These are phyloP conservation scores for Globisporangium barbulae DNA, from an alignment of 352 stramenopile genomes.

Conservation along the genomic window DNA sequence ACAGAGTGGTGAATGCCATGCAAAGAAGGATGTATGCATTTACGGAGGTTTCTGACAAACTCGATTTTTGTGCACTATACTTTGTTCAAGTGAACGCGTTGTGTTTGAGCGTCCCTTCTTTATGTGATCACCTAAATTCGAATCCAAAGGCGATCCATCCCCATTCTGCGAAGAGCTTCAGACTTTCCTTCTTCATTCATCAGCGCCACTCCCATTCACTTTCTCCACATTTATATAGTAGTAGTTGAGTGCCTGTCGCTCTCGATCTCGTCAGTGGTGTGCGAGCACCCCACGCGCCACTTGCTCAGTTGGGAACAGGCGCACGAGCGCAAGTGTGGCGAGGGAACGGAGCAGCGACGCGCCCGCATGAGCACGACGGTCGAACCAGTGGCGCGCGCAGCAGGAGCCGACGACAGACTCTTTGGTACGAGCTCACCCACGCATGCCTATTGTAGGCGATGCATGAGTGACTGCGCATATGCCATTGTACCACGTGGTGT, in stretches of 20 bases:
- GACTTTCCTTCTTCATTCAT: slow-evolving; percentile 1
- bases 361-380: slow-evolving; percentile 12
- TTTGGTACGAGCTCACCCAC: not conserved
- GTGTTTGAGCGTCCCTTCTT: not conserved
- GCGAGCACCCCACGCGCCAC: too few species aligned
- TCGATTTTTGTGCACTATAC: not conserved
- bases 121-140: slow-evolving; percentile 7
- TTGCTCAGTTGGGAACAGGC: not conserved
- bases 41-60: not conserved
- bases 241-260: too few species aligned
- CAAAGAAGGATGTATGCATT: too few species aligned
- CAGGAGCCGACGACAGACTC: slow-evolving; percentile 15
- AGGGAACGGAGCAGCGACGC: not conserved
- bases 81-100: not conserved
- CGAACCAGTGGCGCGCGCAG: slow-evolving; percentile 14
- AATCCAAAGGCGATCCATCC: slow-evolving; percentile 9
- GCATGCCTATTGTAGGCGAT: not conserved
- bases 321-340: not conserved
- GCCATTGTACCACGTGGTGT: not conserved
- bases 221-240: too few species aligned
- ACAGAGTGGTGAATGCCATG: too few species aligned
- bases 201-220: not conserved
- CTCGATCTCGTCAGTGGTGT: too few species aligned
- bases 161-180: slow-evolving; percentile 4
- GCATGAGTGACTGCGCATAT: not conserved